These are phyloP conservation scores for Blastocladiella britannica DNA, from an alignment of 192 early-diverging fungal genomes.

Conservation along the genomic window DNA sequence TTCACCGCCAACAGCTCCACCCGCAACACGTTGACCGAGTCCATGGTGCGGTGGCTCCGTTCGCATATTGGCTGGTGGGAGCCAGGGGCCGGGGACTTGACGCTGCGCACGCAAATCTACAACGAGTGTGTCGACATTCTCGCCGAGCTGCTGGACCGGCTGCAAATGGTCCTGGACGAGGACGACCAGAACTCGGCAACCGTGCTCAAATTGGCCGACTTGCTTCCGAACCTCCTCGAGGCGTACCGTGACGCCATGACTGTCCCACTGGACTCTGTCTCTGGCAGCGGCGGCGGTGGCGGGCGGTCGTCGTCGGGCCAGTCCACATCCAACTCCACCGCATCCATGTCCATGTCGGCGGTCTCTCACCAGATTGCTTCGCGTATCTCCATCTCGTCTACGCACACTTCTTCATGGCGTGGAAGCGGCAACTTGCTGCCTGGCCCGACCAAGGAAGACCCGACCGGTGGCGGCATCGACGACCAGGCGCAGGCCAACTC, in stretches of 20 bases:
- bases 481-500: background rate
- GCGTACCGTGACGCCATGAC: constrained; percentile 5
- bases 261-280: constrained; percentile 3
- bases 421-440: no score
- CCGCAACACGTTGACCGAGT: constrained; percentile 9
- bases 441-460: background rate
- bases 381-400: background rate
- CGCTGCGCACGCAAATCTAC: constrained; percentile 5
- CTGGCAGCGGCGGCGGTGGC: no score
- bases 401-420: no score
- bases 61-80: background rate
- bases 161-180: constrained; percentile 8
- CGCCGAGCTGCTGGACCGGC: constrained; percentile 17
- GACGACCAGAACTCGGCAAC: background rate
- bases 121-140: constrained; percentile 12
- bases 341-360: background rate
- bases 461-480: background rate
- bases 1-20: constrained; percentile 11
- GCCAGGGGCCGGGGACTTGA: constrained; percentile 11
- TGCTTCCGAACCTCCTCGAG: constrained; percentile 3
- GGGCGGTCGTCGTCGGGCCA: background rate
- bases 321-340: background rate
- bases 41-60: constrained; percentile 17
- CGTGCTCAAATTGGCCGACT: background rate
- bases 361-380: background rate